Conservation (phyloP, 768 basidiomycete genomes). For the Podaxis rugospora region DNA sequence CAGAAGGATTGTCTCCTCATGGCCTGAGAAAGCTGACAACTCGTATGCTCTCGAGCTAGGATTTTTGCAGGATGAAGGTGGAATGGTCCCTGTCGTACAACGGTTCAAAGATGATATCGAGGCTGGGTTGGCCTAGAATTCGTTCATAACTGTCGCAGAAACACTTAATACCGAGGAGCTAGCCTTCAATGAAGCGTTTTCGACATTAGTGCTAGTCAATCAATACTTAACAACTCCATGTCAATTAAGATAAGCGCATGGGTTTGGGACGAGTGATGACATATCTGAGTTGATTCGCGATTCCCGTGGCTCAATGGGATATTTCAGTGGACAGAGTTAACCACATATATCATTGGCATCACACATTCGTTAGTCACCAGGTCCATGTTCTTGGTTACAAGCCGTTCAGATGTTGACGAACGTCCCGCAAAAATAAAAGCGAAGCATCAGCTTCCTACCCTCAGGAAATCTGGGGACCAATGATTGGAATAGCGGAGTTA, state of each 20-base stretch:
- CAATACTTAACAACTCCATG: background rate
- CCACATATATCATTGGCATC: background rate
- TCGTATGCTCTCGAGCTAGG: constrained; percentile 38
- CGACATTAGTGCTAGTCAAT: background rate
- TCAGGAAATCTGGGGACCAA: background rate
- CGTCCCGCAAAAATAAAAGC: background rate
- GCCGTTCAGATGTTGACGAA: background rate
- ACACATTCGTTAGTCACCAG: background rate
- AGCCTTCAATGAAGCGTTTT: background rate
- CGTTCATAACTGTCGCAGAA: background rate
- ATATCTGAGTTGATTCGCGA: background rate
- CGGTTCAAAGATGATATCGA: constrained; percentile 22
- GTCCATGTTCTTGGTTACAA: background rate
- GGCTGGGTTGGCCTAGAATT: background rate
- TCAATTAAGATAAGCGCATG: background rate
- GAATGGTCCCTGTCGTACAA: constrained; percentile 40
- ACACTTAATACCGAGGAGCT: background rate
- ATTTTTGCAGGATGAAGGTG: constrained; percentile 40
- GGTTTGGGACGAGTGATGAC: background rate
- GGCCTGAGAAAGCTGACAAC: constrained; percentile 45
- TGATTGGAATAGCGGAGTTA: background rate
- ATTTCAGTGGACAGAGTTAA: background rate
- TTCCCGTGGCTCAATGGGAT: background rate
- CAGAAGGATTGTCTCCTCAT: constrained; percentile 40
- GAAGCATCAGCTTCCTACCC: background rate